Evolutionary conservation across 2,329 filamentous ascomycete species (phyloP).

Genomic region (Ambrosiella xylebori): DNA sequence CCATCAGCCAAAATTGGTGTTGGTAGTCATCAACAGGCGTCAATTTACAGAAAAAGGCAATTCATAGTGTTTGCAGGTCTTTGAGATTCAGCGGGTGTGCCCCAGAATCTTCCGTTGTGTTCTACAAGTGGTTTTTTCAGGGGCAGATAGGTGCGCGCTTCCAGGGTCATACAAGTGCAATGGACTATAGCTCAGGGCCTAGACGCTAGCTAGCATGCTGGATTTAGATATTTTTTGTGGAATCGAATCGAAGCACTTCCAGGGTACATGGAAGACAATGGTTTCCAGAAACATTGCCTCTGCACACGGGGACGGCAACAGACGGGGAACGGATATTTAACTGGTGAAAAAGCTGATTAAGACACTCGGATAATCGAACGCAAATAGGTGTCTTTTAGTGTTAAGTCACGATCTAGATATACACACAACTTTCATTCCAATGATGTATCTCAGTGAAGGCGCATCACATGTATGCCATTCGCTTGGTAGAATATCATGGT

Average conservation of each 20-base stretch:
- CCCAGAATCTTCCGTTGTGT: slow-evolving; percentile 10
- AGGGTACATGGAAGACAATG: slow-evolving; percentile 8
- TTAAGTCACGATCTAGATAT: too few relatives aligned
- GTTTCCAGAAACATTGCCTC: background rate
- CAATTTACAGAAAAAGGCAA: background rate
- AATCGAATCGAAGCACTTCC: slow-evolving; percentile 11
- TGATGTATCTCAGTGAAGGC: background rate
- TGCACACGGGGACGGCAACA: slow-evolving; percentile 7
- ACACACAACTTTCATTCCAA: too few relatives aligned
- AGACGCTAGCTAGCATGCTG: background rate
- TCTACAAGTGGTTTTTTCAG: slow-evolving; percentile 5
- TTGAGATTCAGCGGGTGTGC: background rate
- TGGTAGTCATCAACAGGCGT: background rate
- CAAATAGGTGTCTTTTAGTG: too few relatives aligned
- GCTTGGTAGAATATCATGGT: background rate
- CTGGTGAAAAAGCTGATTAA: too few relatives aligned
- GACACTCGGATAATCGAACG: too few relatives aligned
- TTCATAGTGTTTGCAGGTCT: background rate
- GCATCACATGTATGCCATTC: background rate
- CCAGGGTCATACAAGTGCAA: background rate
- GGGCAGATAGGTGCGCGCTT: background rate
- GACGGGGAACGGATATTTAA: background rate
- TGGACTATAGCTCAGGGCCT: background rate
- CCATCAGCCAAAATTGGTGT: slow-evolving; percentile 12
- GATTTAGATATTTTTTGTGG: slow-evolving; percentile 1